These are phyloP conservation scores for Trichosporon coremiiforme DNA, from an alignment of 1,284 basidiomycete species.

Conservation along the genomic window DNA sequence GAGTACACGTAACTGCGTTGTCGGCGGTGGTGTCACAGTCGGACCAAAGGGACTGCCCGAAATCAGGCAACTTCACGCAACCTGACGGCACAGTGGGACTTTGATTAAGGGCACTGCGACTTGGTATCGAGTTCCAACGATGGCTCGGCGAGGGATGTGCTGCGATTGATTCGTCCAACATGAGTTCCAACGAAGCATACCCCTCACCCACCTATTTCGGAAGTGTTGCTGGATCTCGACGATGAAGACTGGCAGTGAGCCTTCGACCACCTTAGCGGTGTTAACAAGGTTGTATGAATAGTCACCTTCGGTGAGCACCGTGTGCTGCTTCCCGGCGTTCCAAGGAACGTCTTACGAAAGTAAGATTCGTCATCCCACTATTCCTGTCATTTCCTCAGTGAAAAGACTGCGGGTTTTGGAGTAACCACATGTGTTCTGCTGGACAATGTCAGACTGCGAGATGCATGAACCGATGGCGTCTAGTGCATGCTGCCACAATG, in stretches of 20 bases:
- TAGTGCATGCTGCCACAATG: neutral
- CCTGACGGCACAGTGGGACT: slow-evolving; percentile 8
- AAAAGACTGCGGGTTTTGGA: neutral
- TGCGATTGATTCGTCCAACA: neutral
- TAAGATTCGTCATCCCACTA: neutral
- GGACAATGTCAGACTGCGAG: neutral
- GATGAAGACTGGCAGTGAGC: neutral
- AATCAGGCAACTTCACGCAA: neutral
- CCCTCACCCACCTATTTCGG: neutral
- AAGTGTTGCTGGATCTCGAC: neutral
- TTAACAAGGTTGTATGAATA: neutral
- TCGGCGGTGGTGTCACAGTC: neutral
- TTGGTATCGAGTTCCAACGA: neutral
- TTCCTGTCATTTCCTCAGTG: neutral
- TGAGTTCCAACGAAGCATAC: neutral
- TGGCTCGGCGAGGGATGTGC: neutral
- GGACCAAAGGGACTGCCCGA: neutral
- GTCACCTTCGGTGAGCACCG: neutral
- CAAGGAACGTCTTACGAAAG: neutral
- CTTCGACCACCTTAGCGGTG: neutral
- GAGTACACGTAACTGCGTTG: neutral
- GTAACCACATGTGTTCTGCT: neutral
- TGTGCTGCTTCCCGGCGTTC: neutral
- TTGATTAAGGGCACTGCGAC: neutral
- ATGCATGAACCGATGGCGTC: neutral